phyloP scores from a whole-genome alignment of 805 yeast species.

The Ogataea pilisensis region DNA sequence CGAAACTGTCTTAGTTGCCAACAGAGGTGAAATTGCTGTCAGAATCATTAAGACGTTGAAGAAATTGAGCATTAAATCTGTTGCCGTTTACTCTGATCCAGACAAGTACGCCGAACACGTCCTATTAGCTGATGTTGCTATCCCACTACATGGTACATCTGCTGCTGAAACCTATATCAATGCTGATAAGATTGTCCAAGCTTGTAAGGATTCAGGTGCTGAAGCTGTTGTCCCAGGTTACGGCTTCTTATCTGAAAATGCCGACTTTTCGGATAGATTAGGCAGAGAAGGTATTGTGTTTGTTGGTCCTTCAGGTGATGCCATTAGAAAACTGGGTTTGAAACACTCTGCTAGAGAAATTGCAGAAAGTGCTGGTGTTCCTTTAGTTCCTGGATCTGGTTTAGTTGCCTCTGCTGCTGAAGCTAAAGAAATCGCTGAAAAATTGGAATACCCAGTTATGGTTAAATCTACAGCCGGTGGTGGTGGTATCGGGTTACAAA shows the following conservation, averaged over 20 bases:
- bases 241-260: constrained; percentile 94
- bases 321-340: constrained; percentile 84
- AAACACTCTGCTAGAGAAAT: constrained; percentile 97
- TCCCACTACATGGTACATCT: constrained; percentile 73
- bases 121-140: constrained; percentile 71
- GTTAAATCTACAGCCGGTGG: constrained; percentile 98
- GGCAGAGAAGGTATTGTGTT: constrained; percentile 78
- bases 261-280: constrained; percentile 90
- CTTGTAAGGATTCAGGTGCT: constrained; percentile 79
- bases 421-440: constrained; percentile 70
- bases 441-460: constrained; percentile 86
- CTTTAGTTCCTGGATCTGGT: constrained; percentile 96
- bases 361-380: constrained; percentile 88
- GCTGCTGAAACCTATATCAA: constrained; percentile 91
- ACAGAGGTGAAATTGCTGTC: constrained; percentile 97
- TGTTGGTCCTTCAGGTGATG: constrained; percentile 96
- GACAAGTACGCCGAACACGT: constrained; percentile 90
- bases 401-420: constrained; percentile 67
- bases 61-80: constrained; percentile 69
- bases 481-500: constrained; percentile 97
- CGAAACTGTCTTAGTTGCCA: constrained; percentile 85
- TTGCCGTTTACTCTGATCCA: constrained; percentile 88
- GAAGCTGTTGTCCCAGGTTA: constrained; percentile 98
- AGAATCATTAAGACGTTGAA: constrained; percentile 86
- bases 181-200: constrained; percentile 78